Evolutionary conservation across 257 asterid species (phyloP), one percentile per base, ranked within the genome.

Genomic region (Scutellaria minor): DNA sequence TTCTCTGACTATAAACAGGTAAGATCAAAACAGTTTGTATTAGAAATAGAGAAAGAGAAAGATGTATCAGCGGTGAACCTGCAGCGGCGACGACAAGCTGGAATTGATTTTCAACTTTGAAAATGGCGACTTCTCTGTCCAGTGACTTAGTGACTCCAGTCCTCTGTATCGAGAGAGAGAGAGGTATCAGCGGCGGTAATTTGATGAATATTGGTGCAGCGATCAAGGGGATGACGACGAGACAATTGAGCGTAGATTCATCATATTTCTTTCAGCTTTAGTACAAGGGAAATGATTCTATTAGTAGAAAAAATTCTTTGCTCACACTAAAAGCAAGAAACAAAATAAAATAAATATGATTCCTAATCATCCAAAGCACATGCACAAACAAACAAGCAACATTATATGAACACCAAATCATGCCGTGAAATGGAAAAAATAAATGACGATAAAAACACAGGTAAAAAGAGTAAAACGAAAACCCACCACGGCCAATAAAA

Each of bases 331-430:
- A 48, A 24, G 46, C 73, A 68, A 77, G 47, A 31, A 24, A 64
- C 12, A 8, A 48, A 6, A 64, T 2, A 31, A 18, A 56, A 40
- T 2, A 45, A 12, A 51, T 39, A 48, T 6, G 64, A 35, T 14
- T 42, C 41, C 5, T 55, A 52, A 73, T 55, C 37, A 62, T 45
- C 22, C 4, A 13, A 59, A 7, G 56, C 66, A 35, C 75, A 54
- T 61, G 71, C 66, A 56, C 37, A 72, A 71, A 72, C 63, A 59
- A 75, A 62, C 66, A 77, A 59, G 62, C 50, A 63, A 18, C 54
- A 55, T 59, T 44, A 58, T 18, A 44, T 5, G 71, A 64, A 44
- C 24, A 18, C 12, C 61, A 74, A 63, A 48, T 41, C 27, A 66
- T 27, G 68, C 50, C 67, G 14, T 42, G 41, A 42, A 44, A 31